Percentiles rank a stretch among this genome's conserved stretches.
Conservation (phyloP, 257 asterid species). For the Vinca minor region DNA sequence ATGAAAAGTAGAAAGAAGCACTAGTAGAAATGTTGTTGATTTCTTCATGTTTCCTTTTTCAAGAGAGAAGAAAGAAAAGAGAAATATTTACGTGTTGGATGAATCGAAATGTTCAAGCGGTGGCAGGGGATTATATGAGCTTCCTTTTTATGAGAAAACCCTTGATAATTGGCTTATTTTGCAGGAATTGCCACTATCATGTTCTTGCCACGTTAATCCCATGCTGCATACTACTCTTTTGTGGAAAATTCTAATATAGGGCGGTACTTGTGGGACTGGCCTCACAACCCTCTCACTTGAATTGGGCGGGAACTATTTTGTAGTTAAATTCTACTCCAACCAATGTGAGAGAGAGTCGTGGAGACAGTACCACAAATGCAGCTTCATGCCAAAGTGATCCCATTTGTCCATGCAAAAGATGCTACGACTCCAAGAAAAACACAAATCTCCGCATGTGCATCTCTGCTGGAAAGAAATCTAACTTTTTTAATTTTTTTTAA, state of each 20-base stretch:
- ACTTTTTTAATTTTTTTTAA: background rate
- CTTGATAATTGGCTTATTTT: slow-evolving; percentile 13
- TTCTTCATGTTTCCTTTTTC: slow-evolving; percentile 21
- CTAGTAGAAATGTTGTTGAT: slow-evolving; percentile 6
- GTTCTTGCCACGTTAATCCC: background rate
- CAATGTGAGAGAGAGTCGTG: no score
- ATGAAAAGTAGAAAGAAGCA: slow-evolving; percentile 26
- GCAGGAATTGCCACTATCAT: slow-evolving; percentile 24
- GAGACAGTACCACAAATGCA: no score
- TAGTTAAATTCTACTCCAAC: no score
- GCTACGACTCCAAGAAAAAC: background rate
- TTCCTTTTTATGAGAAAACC: slow-evolving; percentile 15
- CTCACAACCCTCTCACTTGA: no score
- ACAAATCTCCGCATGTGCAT: slow-evolving; percentile 17
- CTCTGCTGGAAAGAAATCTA: background rate
- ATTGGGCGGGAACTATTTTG: no score
- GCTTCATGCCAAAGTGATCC: no score
- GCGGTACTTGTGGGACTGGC: no score
- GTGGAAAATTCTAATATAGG: no score
- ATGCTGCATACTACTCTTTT: no score
- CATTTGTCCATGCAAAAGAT: background rate
- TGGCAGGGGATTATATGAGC: slow-evolving; percentile 35
- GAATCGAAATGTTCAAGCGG: slow-evolving; percentile 19
- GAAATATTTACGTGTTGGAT: background rate
- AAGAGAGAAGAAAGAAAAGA: background rate